Percentiles rank a stretch among this genome's conserved stretches.
phyloP scores from a whole-genome alignment of 768 basidiomycete genomes.

The Myochromella boudieri region DNA sequence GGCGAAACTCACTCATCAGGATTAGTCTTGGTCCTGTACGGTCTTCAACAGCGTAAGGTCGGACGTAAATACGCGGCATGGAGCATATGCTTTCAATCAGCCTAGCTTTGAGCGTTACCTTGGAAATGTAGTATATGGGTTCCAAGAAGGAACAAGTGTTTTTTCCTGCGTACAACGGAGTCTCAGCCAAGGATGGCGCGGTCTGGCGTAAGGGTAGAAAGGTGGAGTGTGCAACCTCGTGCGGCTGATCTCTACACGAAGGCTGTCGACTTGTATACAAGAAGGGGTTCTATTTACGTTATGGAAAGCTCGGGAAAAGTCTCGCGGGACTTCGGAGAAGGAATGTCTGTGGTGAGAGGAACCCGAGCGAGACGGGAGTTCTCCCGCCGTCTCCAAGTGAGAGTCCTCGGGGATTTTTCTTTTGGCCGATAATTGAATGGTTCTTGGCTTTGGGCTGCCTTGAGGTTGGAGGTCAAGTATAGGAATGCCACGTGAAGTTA shows the following conservation, averaged over 20 bases:
- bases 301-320: not conserved
- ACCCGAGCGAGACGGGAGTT: slow-evolving; percentile 12
- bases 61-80: not conserved
- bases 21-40: not conserved
- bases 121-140: no score
- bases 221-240: not conserved
- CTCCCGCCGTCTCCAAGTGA: slow-evolving; percentile 4
- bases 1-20: slow-evolving; percentile 9
- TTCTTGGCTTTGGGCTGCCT: not conserved
- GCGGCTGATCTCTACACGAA: slow-evolving; percentile 12
- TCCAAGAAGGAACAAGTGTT: no score
- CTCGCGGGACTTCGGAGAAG: slow-evolving; percentile 4
- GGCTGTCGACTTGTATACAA: not conserved
- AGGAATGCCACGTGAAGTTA: slow-evolving; percentile 20
- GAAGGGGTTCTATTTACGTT: slow-evolving; percentile 8
- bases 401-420: slow-evolving; percentile 11
- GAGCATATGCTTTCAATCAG: not conserved
- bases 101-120: no score
- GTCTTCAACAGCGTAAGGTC: not conserved
- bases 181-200: no score
- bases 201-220: no score
- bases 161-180: no score
- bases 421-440: slow-evolving; percentile 4
- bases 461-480: not conserved
- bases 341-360: slow-evolving; percentile 3